phyloP scores from a whole-genome alignment of 2,329 filamentous ascomycete species.

The Emmonsiellopsis sp. region DNA sequence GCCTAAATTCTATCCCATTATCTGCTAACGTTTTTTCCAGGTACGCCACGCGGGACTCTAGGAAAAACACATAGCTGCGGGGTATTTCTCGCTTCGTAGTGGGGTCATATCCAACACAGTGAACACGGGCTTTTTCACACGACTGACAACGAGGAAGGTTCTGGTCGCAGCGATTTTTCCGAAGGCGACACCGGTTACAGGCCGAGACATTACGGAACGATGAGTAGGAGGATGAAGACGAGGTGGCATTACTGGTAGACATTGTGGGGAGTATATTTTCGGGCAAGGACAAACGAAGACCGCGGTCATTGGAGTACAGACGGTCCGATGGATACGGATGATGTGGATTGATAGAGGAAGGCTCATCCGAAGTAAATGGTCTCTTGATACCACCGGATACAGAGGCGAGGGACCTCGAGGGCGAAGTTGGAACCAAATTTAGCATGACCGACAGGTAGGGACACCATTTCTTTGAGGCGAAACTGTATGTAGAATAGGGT shows the following conservation, averaged over 20 bases:
- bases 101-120: slow-evolving; percentile 91
- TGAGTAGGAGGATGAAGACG: slow-evolving; percentile 24
- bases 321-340: slow-evolving; percentile 8
- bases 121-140: slow-evolving; percentile 84
- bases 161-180: slow-evolving; percentile 95
- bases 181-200: slow-evolving; percentile 81
- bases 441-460: slow-evolving; percentile 20
- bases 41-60: slow-evolving; percentile 76
- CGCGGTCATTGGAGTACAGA: slow-evolving; percentile 9
- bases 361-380: slow-evolving; percentile 22
- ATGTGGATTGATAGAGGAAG: slow-evolving; percentile 10
- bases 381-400: slow-evolving; percentile 28
- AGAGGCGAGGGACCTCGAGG: slow-evolving; percentile 19
- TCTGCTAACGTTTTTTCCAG: slow-evolving; percentile 66
- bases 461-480: neutral
- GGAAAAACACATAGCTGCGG: slow-evolving; percentile 85
- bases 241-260: slow-evolving; percentile 11
- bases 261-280: slow-evolving; percentile 10
- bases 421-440: slow-evolving; percentile 19
- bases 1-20: slow-evolving; percentile 62
- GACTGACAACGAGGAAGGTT: slow-evolving; percentile 80
- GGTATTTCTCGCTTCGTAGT: slow-evolving; percentile 95
- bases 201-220: slow-evolving; percentile 81
- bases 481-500: neutral
- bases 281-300: slow-evolving; percentile 2